Evolutionary conservation across 768 basidiomycete species (phyloP).

Genomic region (Tricholoma saponaceum): DNA sequence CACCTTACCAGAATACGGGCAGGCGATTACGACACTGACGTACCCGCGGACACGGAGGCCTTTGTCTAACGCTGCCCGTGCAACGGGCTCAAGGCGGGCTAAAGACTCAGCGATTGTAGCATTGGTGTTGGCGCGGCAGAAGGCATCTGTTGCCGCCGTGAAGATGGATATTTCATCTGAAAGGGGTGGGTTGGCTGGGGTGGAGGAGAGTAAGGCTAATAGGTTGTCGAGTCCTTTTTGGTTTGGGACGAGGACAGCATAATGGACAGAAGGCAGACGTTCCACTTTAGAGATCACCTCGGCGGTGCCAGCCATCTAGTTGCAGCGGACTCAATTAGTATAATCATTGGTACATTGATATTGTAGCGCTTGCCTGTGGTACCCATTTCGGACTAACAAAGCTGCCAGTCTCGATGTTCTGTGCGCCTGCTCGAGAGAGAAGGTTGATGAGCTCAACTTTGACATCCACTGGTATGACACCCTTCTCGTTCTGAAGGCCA

Average conservation of each 20-base stretch:
- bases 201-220: conserved; percentile 46
- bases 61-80: conserved; percentile 50
- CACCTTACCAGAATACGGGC: conserved; percentile 83
- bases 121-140: conserved; percentile 84
- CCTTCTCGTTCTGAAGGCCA: conserved; percentile 87
- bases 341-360: no score
- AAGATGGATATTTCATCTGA: conserved; percentile 89
- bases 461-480: conserved; percentile 61
- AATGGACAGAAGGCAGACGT: conserved; percentile 50
- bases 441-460: conserved; percentile 81
- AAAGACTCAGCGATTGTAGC: conserved; percentile 70
- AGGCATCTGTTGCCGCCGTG: conserved; percentile 83
- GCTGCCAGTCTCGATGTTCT: conserved; percentile 78
- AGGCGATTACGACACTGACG: conserved; percentile 77
- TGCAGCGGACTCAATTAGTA: not conserved
- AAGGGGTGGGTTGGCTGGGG: conserved; percentile 37
- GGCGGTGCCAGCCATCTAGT: conserved; percentile 83
- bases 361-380: conserved; percentile 59
- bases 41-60: conserved; percentile 80
- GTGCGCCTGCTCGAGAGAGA: conserved; percentile 63
- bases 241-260: conserved; percentile 82
- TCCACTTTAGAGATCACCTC: conserved; percentile 63
- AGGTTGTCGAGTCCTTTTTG: conserved; percentile 71
- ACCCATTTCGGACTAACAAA: conserved; percentile 95
- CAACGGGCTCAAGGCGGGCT: conserved; percentile 55